A percentile compares a stretch with the other conserved stretches of the same genome.
phyloP scores from a whole-genome alignment of 768 basidiomycete genomes.

The Tricholoma sp. region DNA sequence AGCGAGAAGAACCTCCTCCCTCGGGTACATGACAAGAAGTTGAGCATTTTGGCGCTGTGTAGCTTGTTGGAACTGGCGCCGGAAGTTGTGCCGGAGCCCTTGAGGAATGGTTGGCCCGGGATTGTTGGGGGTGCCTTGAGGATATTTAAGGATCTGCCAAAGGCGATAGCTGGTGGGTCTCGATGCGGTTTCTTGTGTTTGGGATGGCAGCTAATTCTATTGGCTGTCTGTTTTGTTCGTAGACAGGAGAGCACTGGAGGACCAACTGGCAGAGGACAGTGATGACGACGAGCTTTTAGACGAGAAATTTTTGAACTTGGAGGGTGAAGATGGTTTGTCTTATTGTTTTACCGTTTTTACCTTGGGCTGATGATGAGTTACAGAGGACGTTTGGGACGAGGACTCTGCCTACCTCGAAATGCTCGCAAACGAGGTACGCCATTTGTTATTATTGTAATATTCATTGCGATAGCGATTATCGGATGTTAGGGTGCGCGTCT shows the following conservation, averaged over 20 bases:
- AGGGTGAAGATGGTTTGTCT: slow-evolving; percentile 58
- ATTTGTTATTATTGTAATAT: background rate
- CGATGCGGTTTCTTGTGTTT: background rate
- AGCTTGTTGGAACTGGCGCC: slow-evolving; percentile 71
- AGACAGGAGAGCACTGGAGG: slow-evolving; percentile 65
- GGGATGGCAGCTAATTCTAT: background rate
- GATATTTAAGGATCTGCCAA: slow-evolving; percentile 75
- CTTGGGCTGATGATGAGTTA: slow-evolving; percentile 9
- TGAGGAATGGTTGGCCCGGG: slow-evolving; percentile 70
- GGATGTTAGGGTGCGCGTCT: slow-evolving; percentile 61
- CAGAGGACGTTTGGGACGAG: slow-evolving; percentile 88
- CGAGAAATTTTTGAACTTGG: slow-evolving; percentile 55
- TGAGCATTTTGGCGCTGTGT: slow-evolving; percentile 72
- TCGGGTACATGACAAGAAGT: slow-evolving; percentile 87
- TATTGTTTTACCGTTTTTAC: background rate
- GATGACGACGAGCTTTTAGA: slow-evolving; percentile 44
- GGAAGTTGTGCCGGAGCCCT: slow-evolving; percentile 45
- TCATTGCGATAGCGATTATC: background rate
- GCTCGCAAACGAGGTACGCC: slow-evolving; percentile 71
- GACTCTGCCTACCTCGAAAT: slow-evolving; percentile 86
- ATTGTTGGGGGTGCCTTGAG: slow-evolving; percentile 67
- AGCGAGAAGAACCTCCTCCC: slow-evolving; percentile 50
- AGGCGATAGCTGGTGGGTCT: slow-evolving; percentile 60
- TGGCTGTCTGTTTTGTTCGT: background rate
- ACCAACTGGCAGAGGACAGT: slow-evolving; percentile 33